These are phyloP conservation scores for Backusella macrospora DNA, from an alignment of 192 early-diverging fungal genomes.

Conservation along the genomic window DNA sequence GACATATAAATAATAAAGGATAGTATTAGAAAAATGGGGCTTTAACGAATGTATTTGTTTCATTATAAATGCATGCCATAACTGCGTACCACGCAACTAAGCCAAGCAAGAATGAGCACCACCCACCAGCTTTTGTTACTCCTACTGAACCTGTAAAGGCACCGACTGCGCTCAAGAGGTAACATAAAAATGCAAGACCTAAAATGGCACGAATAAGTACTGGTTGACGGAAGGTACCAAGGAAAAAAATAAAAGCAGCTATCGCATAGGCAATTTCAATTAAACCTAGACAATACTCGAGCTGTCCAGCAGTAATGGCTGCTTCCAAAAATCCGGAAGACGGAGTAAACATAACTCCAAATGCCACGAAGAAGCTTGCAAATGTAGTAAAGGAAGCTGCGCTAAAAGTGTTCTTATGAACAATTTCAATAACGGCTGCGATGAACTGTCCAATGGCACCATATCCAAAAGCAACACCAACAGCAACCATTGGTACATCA, in stretches of 20 bases:
- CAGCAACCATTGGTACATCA: constrained; percentile 21
- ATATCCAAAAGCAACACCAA: constrained; percentile 29
- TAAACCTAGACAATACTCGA: not conserved
- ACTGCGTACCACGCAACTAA: constrained; percentile 28
- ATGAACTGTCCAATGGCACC: constrained; percentile 27
- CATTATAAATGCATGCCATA: constrained; percentile 18
- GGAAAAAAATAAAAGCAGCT: constrained; percentile 25
- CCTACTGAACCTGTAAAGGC: not conserved
- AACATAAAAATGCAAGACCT: constrained; percentile 22
- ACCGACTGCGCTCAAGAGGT: constrained; percentile 19
- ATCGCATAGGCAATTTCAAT: constrained; percentile 23
- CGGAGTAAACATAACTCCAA: constrained; percentile 31
- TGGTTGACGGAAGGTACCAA: constrained; percentile 31
- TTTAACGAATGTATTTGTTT: constrained; percentile 14
- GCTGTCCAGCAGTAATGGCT: not conserved
- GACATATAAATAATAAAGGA: not conserved
- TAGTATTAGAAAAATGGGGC: constrained; percentile 19
- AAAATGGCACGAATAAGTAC: constrained; percentile 17
- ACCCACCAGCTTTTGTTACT: constrained; percentile 24
- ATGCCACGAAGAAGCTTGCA: constrained; percentile 34
- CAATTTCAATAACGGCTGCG: constrained; percentile 18
- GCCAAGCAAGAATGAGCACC: constrained; percentile 26
- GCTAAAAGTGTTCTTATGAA: constrained; percentile 27
- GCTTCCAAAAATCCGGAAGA: constrained; percentile 15
- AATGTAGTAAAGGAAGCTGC: constrained; percentile 24